A percentile compares a stretch with the other conserved stretches of the same genome.
Evolutionary conservation across 78 protist species (phyloP).

Genomic region (Dictyostelium citrinum): DNA sequence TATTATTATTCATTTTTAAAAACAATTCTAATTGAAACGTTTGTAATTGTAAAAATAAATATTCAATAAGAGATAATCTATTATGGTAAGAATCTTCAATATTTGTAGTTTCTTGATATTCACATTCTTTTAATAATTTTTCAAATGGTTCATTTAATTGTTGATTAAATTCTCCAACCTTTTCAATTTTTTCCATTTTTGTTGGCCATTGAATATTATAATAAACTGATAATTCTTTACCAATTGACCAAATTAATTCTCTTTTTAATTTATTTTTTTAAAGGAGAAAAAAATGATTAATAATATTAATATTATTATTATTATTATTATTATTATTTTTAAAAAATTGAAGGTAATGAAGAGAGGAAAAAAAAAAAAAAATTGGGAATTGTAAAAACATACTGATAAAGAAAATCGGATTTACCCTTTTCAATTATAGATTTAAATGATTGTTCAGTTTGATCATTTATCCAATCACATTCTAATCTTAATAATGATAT

Average conservation of each 20-base stretch:
- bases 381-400: background rate
- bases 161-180: background rate
- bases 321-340: background rate
- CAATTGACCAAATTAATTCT: constrained; percentile 59
- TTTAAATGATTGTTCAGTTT: constrained; percentile 59
- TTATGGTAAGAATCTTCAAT: background rate
- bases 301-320: background rate
- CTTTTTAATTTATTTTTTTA: background rate
- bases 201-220: constrained; percentile 58
- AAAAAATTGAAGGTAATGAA: too few relatives aligned
- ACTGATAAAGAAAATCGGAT: constrained; percentile 50
- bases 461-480: constrained; percentile 75
- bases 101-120: background rate
- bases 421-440: constrained; percentile 40
- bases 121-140: background rate
- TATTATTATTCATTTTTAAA: background rate
- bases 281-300: too few relatives aligned
- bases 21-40: constrained; percentile 53
- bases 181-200: constrained; percentile 16
- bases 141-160: background rate
- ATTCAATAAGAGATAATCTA: constrained; percentile 23
- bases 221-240: constrained; percentile 60
- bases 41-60: constrained; percentile 44
- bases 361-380: background rate
- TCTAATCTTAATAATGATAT: constrained; percentile 41